Conservation (phyloP, 1,284 basidiomycete genomes). For the Erythrobasidium hasegawianum region DNA sequence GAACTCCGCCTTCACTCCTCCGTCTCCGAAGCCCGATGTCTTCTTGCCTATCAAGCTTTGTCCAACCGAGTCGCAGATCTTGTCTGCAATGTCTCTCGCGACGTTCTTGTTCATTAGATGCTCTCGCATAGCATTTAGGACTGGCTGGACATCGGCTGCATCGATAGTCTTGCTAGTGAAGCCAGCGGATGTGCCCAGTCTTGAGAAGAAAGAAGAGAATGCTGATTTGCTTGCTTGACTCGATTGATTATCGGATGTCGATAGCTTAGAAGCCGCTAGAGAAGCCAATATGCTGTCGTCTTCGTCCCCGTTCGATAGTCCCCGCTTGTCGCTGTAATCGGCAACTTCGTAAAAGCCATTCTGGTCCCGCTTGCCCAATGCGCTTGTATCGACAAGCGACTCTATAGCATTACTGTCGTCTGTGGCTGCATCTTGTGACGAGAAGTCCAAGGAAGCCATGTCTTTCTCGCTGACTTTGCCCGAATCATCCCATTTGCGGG, state of each 20-base stretch:
- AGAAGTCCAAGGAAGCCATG: slow-evolving; percentile 84
- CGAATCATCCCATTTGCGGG: slow-evolving; percentile 83
- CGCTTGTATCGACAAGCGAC: slow-evolving; percentile 65
- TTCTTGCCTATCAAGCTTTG: slow-evolving; percentile 83
- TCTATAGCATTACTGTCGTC: slow-evolving; percentile 42
- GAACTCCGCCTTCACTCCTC: slow-evolving; percentile 80
- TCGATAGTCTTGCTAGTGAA: slow-evolving; percentile 68
- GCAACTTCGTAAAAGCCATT: slow-evolving; percentile 58
- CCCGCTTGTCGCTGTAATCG: slow-evolving; percentile 42
- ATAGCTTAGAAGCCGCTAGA: slow-evolving; percentile 48
- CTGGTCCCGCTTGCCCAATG: slow-evolving; percentile 70
- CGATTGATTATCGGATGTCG: slow-evolving; percentile 1
- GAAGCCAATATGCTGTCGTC: slow-evolving; percentile 59
- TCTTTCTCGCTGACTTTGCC: slow-evolving; percentile 67
- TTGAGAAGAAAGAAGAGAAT: slow-evolving; percentile 64
- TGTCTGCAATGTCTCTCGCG: slow-evolving; percentile 88
- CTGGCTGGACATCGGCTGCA: slow-evolving; percentile 77
- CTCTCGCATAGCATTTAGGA: slow-evolving; percentile 89
- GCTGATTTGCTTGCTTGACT: slow-evolving; percentile 24
- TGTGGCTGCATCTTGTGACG: slow-evolving; percentile 56
- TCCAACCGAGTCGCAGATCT: slow-evolving; percentile 89
- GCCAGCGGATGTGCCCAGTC: slow-evolving; percentile 63
- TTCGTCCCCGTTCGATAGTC: slow-evolving; percentile 49
- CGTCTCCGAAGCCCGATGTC: slow-evolving; percentile 33
- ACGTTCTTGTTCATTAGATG: slow-evolving; percentile 99